Evolutionary conservation across 208 protist genomes (phyloP), one percentile per base, ranked within the genome.

Genomic region (Zelonia costaricensis): DNA sequence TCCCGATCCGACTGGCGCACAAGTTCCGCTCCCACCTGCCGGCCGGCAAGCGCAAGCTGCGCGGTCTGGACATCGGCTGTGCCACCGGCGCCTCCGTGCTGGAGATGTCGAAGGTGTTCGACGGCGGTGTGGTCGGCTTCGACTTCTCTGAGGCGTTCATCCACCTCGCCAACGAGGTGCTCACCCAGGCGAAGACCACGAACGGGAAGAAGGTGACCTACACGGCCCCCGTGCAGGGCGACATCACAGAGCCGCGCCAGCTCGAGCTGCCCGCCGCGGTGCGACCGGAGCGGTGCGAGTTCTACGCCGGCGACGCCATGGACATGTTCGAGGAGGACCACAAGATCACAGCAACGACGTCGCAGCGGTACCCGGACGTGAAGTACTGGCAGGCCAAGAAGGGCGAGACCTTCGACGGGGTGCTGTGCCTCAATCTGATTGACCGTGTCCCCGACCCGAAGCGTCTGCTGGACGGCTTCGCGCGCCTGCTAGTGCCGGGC

Each of bases 81-180:
- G 90, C 90, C 10, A 89, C 87, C 10, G 90, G 90, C 18, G 82
- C 82, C 31, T 87, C 84, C 15, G 74, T 81, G 47, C 53, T 95
- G 23, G 86, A 92, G 56, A 88, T 95, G 81, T 86, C 80, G 35
- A 86, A 84, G 69, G 76, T 81, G 58, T 95, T 95, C 61, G 69
- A 76, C 23, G 77, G 69, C 35, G 68, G 57, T 10, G 88, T 95
- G 20, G 65, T 91, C 25, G 85, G 89, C 10, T 69, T 95, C 7
- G 89, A 95, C 70, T 81, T 82, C 68, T 90, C 84, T 3, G 77
- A 81, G 62, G 62, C 62, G 22, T 91, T 93, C 57, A 85, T 93
- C 49, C 73, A 84, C 45, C 64, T 86, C 18, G 86, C 87, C 15
- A 67, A 88, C 28, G 74, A 81, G 48, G 60, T 92, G 38, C 36